Base-by-base conservation (phyloP, 2,329 filamentous ascomycete species). In the Magnaporthales sp. region DNA sequence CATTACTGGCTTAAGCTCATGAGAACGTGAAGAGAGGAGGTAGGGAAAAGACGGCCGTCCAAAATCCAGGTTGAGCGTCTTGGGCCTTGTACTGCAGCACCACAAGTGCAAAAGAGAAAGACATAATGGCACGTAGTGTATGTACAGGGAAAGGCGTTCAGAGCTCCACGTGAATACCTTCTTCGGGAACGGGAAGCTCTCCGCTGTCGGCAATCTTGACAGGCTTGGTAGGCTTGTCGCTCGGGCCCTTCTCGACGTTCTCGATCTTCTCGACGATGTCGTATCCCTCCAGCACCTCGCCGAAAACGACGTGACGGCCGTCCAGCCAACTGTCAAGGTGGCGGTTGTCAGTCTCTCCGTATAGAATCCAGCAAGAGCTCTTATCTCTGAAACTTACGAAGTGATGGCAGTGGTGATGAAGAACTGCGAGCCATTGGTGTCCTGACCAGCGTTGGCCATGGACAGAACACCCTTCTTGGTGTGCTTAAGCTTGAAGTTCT, bases 401-500 rank as follows among this genome's bases (percentile, higher is more conserved):
- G 91, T 94, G 74, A 92, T 77, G 75, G 88, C 89, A 72, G 91
- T 94, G 74, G 92, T 95, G 78, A 95, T 93, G 85, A 95, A 95
- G 84, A 95, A 95, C 77, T 95, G 91, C 68, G 89, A 92, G 76
- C 91, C 91, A 77, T 93, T 93, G 83, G 91, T 95, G 79, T 95
- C 91, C 78, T 88, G 86, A 78, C 91, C 91, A 68, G 90, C 86
- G 80, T 93, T 93, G 79, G 90, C 91, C 91, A 92, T 95, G 79
- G 90, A 92, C 71, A 95, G 82, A 65, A 92, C 81, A 74, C 91
- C 91, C 79, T 88, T 89, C 86, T 92, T 93, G 83, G 84, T 86
- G 88, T 96, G 92, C 86, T 93, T 93, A 76, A 94, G 85, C 89
- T 95, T 94, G 86, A 96, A 95, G 89, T 94, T 95, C 88, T 96